Conservation (phyloP, 148 eudicot species). For the Amaranthus palmeri region DNA sequence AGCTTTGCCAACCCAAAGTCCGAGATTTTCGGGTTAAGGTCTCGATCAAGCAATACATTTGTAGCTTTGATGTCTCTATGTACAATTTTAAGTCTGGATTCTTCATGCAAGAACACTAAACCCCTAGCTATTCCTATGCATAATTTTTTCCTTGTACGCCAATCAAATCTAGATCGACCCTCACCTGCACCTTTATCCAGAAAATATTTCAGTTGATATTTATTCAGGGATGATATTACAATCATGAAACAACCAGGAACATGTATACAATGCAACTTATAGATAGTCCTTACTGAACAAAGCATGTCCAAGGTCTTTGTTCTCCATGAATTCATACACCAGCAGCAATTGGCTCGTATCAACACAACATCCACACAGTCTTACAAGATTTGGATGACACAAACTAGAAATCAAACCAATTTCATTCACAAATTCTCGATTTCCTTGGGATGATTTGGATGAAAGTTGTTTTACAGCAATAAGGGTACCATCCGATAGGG, state of each 20-base stretch:
- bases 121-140: conserved; percentile 14
- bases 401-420: conserved; percentile 29
- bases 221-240: too few relatives aligned
- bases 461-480: conserved; percentile 33
- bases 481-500: conserved; percentile 19
- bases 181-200: neutral
- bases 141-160: conserved; percentile 10
- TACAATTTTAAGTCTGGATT: conserved; percentile 6
- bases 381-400: conserved; percentile 30
- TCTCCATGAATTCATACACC: conserved; percentile 30
- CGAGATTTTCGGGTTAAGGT: conserved; percentile 8
- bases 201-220: neutral
- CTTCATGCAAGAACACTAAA: conserved; percentile 18
- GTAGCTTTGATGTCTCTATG: conserved; percentile 20
- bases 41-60: conserved; percentile 9
- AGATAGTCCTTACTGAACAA: conserved; percentile 15
- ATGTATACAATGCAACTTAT: neutral
- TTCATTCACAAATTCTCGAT: conserved; percentile 30
- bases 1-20: conserved; percentile 23
- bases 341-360: conserved; percentile 17
- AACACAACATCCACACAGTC: conserved; percentile 25
- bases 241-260: too few relatives aligned
- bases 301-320: conserved; percentile 22
- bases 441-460: conserved; percentile 28
- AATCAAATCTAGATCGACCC: neutral